Evolutionary conservation across 2,329 filamentous ascomycete species (phyloP), one percentile per base, ranked within the genome.

Genomic region (Sporothrix luriei): DNA sequence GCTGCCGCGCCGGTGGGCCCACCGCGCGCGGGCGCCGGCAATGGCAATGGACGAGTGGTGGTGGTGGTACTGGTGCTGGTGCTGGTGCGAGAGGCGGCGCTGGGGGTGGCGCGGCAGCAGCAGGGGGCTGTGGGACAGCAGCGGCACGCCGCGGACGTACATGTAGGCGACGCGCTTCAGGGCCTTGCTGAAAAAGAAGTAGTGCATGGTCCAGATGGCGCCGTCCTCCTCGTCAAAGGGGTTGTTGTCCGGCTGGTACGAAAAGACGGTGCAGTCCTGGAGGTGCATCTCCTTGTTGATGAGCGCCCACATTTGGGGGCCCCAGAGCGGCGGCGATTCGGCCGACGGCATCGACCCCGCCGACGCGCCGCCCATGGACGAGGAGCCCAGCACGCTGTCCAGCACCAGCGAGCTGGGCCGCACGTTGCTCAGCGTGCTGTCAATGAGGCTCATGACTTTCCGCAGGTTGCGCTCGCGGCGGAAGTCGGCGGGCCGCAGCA

Each of bases 121-220:
- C 29, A 79, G 80, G 59, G 85, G 90, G 72, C 84, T 89, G 78
- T 84, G 84, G 73, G 83, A 91, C 76, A 91, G 89, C 74, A 90
- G 90, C 70, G 88, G 94, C 59, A 97, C 88, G n/a, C 92, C 94
- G 72, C 94, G 90, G 59, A 97, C 87, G 76, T 97, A 96, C 59
- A 99, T 82, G 78, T 99, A 99, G 71, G 93, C 94, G 21, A 99
- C 94, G 54, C 95, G 89, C 82, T 98, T 98, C 77, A 90, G 86
- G 33, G 89, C 84, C 76, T 94, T 94, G 83, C 97, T 97, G 85
- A 97, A 98, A 79, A 98, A 97, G 83, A 99, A 97, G 80, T 97
- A 97, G 79, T 98, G 94, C 72, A 94, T 85, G 65, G 92, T 93
- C 94, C 94, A 99, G 72, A 99, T 94, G 11, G 94, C 91, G 72